These are phyloP conservation scores for Penicillium ucsense DNA, from an alignment of 495 filamentous ascomycete species.

Conservation along the genomic window DNA sequence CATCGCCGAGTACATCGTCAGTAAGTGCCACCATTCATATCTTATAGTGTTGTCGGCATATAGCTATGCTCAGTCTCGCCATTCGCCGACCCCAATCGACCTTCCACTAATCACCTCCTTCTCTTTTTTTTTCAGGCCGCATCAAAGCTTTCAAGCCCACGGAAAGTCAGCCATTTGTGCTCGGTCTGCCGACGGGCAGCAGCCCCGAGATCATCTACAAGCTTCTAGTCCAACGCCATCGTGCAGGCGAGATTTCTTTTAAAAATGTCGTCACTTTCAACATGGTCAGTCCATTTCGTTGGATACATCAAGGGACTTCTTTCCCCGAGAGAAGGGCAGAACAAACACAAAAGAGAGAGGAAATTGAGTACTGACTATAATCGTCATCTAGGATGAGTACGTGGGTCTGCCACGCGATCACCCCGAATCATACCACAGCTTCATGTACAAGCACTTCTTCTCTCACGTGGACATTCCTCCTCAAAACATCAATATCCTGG, in stretches of 20 bases:
- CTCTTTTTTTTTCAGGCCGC: slow-evolving; percentile 26
- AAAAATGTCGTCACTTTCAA: slow-evolving; percentile 86
- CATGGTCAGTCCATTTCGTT: slow-evolving; percentile 50
- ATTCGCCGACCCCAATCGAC: background rate
- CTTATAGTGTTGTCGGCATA: background rate
- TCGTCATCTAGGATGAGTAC: slow-evolving; percentile 61
- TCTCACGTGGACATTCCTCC: slow-evolving; percentile 76
- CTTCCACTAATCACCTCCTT: slow-evolving; percentile 1
- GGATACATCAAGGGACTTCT: too few species aligned
- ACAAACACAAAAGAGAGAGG: too few species aligned
- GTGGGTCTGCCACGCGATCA: slow-evolving; percentile 73
- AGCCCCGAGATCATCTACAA: slow-evolving; percentile 73
- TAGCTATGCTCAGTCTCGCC: background rate
- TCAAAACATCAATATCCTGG: slow-evolving; percentile 74
- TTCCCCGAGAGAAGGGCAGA: too few species aligned
- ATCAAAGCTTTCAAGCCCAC: slow-evolving; percentile 68
- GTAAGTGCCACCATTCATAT: slow-evolving; percentile 26
- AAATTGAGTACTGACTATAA: too few species aligned
- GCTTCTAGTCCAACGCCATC: slow-evolving; percentile 63
- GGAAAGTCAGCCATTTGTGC: slow-evolving; percentile 62
- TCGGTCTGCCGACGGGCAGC: slow-evolving; percentile 75
- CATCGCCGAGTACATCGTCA: slow-evolving; percentile 76
- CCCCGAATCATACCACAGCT: slow-evolving; percentile 76
- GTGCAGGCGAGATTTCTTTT: slow-evolving; percentile 72
- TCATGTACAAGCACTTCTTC: slow-evolving; percentile 90